Evolutionary conservation across 2,329 filamentous ascomycete species (phyloP).

Genomic region (Monilinia fructigena): DNA sequence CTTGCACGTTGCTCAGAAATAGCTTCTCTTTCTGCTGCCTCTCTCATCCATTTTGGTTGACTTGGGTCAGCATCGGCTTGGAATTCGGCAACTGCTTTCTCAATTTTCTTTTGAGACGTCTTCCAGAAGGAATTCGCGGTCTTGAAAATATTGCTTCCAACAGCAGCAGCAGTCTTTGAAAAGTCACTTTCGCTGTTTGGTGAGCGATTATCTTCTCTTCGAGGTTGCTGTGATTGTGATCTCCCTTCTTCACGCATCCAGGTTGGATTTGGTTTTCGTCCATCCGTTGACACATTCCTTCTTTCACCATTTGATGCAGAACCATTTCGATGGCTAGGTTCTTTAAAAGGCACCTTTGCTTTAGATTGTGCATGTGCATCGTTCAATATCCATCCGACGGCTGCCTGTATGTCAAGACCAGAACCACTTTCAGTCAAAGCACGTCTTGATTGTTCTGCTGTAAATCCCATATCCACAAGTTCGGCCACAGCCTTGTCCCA

Average conservation of each 20-base stretch:
- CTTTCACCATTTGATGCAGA: slow-evolving; percentile 36
- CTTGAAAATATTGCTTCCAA: slow-evolving; percentile 84
- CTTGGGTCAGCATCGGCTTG: slow-evolving; percentile 68
- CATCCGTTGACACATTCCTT: slow-evolving; percentile 31
- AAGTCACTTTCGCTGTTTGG: slow-evolving; percentile 68
- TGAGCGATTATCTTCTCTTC: slow-evolving; percentile 54
- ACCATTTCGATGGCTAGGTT: slow-evolving; percentile 29
- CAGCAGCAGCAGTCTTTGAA: slow-evolving; percentile 74
- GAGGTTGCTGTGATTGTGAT: slow-evolving; percentile 46
- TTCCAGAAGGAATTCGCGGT: slow-evolving; percentile 96
- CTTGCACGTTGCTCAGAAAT: slow-evolving; percentile 38
- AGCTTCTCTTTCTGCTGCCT: slow-evolving; percentile 42
- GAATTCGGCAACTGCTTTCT: slow-evolving; percentile 88
- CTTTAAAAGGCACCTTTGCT: slow-evolving; percentile 61
- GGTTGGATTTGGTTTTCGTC: slow-evolving; percentile 49
- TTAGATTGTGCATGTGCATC: slow-evolving; percentile 84
- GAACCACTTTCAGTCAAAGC: slow-evolving; percentile 79
- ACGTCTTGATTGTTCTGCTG: slow-evolving; percentile 74
- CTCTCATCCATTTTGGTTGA: slow-evolving; percentile 93
- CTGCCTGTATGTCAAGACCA: slow-evolving; percentile 77
- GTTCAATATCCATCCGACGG: slow-evolving; percentile 76
- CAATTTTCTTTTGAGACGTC: slow-evolving; percentile 85
- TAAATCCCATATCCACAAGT: slow-evolving; percentile 92
- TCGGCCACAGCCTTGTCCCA: slow-evolving; percentile 82
- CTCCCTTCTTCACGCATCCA: slow-evolving; percentile 61